Percentiles rank a stretch among this genome's conserved stretches.
phyloP scores from a whole-genome alignment of 139 green algal genomes.

The Deuterostichococcus epilithicus region DNA sequence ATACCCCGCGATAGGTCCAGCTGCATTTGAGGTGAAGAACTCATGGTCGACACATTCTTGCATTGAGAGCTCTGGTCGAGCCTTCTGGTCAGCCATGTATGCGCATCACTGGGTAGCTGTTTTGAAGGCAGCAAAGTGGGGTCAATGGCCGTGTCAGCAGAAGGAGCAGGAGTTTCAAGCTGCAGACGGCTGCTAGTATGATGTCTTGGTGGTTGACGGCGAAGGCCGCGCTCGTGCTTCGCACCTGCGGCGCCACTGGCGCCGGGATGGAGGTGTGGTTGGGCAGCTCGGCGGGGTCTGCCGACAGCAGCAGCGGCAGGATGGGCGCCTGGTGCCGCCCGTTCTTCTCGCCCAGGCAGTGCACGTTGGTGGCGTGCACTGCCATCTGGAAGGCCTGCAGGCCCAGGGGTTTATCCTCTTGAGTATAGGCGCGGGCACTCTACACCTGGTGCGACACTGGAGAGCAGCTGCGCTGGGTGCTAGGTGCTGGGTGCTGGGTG shows the following conservation, averaged over 20 bases:
- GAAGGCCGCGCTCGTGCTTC: conserved; percentile 10
- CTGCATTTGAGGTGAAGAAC: not conserved
- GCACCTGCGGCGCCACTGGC: conserved; percentile 5
- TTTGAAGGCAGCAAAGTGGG: not conserved
- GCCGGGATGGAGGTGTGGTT: conserved; percentile 47
- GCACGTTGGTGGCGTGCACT: conserved; percentile 24
- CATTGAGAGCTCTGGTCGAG: not conserved
- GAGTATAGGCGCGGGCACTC: not conserved
- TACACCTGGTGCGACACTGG: not conserved
- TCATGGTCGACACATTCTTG: not conserved
- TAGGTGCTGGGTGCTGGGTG: conserved; percentile 3
- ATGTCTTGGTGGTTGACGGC: conserved; percentile 13
- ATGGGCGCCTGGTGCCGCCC: conserved; percentile 21
- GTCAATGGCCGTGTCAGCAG: not conserved
- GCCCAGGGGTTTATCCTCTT: not conserved
- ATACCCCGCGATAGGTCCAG: conserved; percentile 11
- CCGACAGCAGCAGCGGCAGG: conserved; percentile 46
- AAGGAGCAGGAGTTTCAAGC: not conserved
- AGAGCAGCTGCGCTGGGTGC: conserved; percentile 15
- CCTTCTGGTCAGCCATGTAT: too few species aligned
- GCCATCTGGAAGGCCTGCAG: conserved; percentile 63
- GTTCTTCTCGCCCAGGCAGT: conserved; percentile 24
- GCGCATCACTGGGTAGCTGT: not conserved
- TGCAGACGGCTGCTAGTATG: not conserved
- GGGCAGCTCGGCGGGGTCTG: conserved; percentile 43